A percentile compares a stretch with the other conserved stretches of the same genome.
Evolutionary conservation across 805 yeast genomes (phyloP).

Genomic region (Metschnikowia dekortorum): DNA sequence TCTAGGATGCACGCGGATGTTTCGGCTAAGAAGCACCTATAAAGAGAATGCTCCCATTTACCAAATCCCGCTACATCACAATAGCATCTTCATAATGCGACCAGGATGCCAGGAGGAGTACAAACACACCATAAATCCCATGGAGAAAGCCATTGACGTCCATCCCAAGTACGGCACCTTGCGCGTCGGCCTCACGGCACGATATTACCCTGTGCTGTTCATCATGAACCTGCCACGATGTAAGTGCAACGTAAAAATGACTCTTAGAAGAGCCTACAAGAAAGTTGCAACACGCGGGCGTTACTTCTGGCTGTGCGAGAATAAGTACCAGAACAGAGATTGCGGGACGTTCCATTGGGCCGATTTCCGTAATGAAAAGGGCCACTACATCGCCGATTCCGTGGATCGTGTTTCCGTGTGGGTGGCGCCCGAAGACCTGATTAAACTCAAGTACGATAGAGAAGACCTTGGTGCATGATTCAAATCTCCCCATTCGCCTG

Average conservation of each 20-base stretch:
- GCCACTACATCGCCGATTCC: conserved; percentile 30
- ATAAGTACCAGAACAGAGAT: conserved; percentile 38
- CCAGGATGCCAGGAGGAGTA: conserved; percentile 76
- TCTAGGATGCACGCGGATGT: conserved; percentile 66
- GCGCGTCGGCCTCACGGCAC: conserved; percentile 62
- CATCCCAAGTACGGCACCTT: conserved; percentile 48
- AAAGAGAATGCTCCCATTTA: conserved; percentile 29
- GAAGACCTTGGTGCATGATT: neutral
- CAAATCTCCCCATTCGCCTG: neutral
- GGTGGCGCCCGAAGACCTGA: conserved; percentile 42
- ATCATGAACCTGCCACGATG: conserved; percentile 40
- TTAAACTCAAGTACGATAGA: conserved; percentile 6
- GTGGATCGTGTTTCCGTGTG: conserved; percentile 38
- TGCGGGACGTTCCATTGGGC: conserved; percentile 53
- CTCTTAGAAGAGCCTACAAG: conserved; percentile 52
- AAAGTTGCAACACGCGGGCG: conserved; percentile 44
- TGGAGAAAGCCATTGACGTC: conserved; percentile 32
- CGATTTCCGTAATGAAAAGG: conserved; percentile 31
- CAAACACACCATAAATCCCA: conserved; percentile 59
- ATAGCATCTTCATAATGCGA: conserved; percentile 66
- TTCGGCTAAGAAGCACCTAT: conserved; percentile 49
- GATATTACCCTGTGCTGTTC: conserved; percentile 46
- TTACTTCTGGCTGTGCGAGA: conserved; percentile 66
- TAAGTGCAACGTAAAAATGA: conserved; percentile 47
- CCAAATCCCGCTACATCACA: conserved; percentile 65